These are phyloP conservation scores for Carex kokanica DNA, from an alignment of 176 grass and related monocot genomes.

Conservation along the genomic window DNA sequence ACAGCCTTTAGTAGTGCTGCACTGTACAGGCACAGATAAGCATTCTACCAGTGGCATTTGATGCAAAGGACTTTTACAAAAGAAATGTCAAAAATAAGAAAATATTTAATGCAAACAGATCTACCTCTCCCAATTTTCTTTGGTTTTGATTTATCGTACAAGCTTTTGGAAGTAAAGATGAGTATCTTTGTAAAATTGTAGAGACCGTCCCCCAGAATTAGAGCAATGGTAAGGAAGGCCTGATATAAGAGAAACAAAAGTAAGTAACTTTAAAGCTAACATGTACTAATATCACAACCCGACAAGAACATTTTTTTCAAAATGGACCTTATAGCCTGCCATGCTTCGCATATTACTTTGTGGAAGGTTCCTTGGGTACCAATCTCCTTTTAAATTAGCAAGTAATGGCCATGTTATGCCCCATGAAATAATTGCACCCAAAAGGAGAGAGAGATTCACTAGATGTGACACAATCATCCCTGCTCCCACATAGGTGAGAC, in stretches of 20 bases:
- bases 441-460: conserved; percentile 78
- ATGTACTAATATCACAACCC: neutral
- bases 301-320: neutral
- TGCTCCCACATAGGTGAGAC: conserved; percentile 87
- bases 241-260: conserved; percentile 4
- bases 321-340: conserved; percentile 81
- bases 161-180: conserved; percentile 45
- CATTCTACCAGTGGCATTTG: neutral
- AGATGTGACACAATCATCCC: conserved; percentile 98
- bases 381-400: conserved; percentile 64
- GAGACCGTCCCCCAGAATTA: conserved; percentile 82
- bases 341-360: conserved; percentile 73
- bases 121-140: conserved; percentile 55
- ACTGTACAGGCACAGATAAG: neutral
- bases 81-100: neutral
- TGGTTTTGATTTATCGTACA: conserved; percentile 45
- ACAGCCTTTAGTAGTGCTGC: neutral
- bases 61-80: neutral
- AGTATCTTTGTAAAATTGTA: conserved; percentile 95
- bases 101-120: neutral
- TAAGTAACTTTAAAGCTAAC: neutral
- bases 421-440: conserved; percentile 87
- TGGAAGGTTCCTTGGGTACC: conserved; percentile 49
- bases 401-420: conserved; percentile 97
- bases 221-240: conserved; percentile 90